Conservation (phyloP, 1,139 yeast genomes). For the Wickerhamomyces sp. region DNA sequence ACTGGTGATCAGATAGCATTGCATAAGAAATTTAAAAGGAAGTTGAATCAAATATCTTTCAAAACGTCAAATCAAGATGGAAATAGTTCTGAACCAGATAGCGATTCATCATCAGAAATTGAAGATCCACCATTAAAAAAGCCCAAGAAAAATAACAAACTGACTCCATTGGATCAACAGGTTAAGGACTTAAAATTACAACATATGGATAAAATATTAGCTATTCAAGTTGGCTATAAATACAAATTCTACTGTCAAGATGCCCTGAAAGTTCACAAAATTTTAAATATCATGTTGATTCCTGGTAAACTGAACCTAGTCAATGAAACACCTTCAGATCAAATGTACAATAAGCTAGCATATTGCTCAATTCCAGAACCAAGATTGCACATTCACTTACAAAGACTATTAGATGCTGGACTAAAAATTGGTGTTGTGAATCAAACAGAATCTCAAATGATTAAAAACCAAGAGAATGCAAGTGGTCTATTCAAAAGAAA, state of each 20-base stretch:
- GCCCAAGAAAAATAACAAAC: conserved; percentile 21
- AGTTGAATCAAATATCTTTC: conserved; percentile 6
- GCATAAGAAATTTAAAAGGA: conserved; percentile 5
- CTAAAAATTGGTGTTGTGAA: conserved; percentile 82
- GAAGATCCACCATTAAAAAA: conserved; percentile 10
- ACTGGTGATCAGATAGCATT: conserved; percentile 1
- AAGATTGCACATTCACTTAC: conserved; percentile 68
- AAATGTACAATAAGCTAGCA: conserved; percentile 56
- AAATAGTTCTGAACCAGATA: conserved; percentile 5
- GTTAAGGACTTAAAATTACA: conserved; percentile 56
- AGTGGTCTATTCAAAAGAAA: conserved; percentile 61
- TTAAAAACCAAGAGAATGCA: conserved; percentile 46
- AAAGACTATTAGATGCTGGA: conserved; percentile 58
- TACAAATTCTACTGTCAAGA: conserved; percentile 84
- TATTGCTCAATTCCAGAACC: conserved; percentile 83
- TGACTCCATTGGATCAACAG: conserved; percentile 83
- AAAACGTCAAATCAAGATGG: neutral
- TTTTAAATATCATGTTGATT: conserved; percentile 66
- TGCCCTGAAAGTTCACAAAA: conserved; percentile 63
- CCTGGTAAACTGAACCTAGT: conserved; percentile 53
- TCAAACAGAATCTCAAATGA: conserved; percentile 78
- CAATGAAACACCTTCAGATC: conserved; percentile 42
- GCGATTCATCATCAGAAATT: conserved; percentile 1
- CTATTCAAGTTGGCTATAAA: conserved; percentile 89
- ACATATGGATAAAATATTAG: conserved; percentile 63